Evolutionary conservation across 192 early-diverging fungal genomes (phyloP), one percentile per base, ranked within the genome.

Genomic region (Umbelopsis ramanniana): DNA sequence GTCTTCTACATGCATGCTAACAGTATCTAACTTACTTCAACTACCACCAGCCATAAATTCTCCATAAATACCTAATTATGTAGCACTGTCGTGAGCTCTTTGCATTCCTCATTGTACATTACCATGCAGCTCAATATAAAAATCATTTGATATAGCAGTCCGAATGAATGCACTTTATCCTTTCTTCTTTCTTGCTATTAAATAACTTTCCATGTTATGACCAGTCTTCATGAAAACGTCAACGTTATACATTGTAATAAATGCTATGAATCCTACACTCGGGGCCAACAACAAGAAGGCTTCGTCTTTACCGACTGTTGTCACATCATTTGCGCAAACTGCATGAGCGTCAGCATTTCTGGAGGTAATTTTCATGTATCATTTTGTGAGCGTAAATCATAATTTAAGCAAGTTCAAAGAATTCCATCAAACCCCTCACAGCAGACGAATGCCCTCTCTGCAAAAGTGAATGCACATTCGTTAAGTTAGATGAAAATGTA

Each of bases 11-110:
- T 12, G 7, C n/a, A 29, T 29, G 29, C 29, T 29, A 21, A 4
- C 37, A 33, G 22, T 67, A 0, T 7, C 57, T 37, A 14, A 63
- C 3, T 26, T 6, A 19, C n/a, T 63, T 5, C 11, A 8, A n/a
- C 26, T 60, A 70, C 52, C 70, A 70, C 48, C 52, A 75, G 57
- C 70, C 69, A 69, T 70, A 69, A 60, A 46, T 70, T 57, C 57
- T 70, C 50, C 50, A 57, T 71, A 66, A 75, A 53, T 70, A 38
- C 50, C 69, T 38, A 70, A 37, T 17, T 53, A 38, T n/a, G 37
- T 38, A 52, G 37, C 35, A 21, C 52, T 48, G 48, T 40, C 69
- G 35, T 70, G 46, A 40, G 33, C 48, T 50, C 48, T 50, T 50
- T 29, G n/a, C 52, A 53, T 70, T 12, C 69, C 52, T 38, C 43